phyloP scores from a whole-genome alignment of 208 protist genomes.

The Acanthamoeba sp. region DNA sequence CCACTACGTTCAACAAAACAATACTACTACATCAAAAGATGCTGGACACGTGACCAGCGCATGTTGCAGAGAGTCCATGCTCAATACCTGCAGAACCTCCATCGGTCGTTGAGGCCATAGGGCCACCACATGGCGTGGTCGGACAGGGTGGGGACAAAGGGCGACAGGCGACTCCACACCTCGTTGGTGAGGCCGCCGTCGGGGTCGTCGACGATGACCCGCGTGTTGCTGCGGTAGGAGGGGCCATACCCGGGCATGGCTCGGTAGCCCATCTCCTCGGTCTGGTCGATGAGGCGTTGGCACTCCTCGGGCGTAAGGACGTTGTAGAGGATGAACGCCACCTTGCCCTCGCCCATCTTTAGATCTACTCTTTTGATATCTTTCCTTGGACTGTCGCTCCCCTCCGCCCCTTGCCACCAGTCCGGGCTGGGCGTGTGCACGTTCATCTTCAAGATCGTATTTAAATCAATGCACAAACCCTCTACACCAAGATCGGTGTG shows the following conservation, averaged over 20 bases:
- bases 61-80: too few relatives aligned
- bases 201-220: constrained; percentile 25
- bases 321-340: constrained; percentile 70
- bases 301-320: constrained; percentile 49
- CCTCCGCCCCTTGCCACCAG: neutral
- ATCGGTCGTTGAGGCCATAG: constrained; percentile 39
- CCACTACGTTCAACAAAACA: neutral
- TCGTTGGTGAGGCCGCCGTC: neutral
- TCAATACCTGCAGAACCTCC: constrained; percentile 52
- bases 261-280: constrained; percentile 49
- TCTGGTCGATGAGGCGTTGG: constrained; percentile 25
- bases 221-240: constrained; percentile 61
- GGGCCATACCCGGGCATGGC: neutral
- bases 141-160: neutral
- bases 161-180: neutral
- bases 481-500: too few relatives aligned
- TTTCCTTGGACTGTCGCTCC: neutral
- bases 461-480: neutral
- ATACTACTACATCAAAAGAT: neutral
- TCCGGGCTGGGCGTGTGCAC: neutral
- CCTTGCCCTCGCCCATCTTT: neutral
- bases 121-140: neutral
- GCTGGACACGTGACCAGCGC: neutral
- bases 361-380: constrained; percentile 25
- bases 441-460: too few relatives aligned